Percentiles rank a stretch among this genome's conserved stretches.
These are phyloP conservation scores for Agastache rugosa DNA, from an alignment of 257 asterid species.

Conservation along the genomic window DNA sequence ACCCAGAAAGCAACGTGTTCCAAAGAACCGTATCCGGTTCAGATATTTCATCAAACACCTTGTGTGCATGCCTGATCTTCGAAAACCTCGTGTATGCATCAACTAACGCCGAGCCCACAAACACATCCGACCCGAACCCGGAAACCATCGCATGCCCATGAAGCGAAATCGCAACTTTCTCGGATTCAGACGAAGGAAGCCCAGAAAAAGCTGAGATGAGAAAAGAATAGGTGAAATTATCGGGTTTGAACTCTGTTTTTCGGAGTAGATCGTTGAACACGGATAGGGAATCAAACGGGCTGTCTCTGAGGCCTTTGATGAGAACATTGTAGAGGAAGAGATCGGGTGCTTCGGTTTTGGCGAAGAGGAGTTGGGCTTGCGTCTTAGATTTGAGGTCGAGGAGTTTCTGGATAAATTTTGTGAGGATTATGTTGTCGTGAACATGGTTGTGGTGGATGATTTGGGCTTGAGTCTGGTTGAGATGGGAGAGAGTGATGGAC, in stretches of 20 bases:
- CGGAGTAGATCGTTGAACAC: conserved; percentile 54
- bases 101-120: conserved; percentile 85
- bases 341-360: conserved; percentile 57
- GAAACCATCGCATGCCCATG: conserved; percentile 75
- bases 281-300: conserved; percentile 56
- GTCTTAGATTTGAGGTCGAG: conserved; percentile 59
- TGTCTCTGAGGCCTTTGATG: conserved; percentile 64
- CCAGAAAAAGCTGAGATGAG: conserved; percentile 70
- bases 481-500: conserved; percentile 52
- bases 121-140: conserved; percentile 69
- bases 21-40: conserved; percentile 81
- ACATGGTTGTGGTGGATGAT: conserved; percentile 56
- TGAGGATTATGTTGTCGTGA: conserved; percentile 54
- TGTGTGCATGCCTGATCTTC: conserved; percentile 52
- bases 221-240: conserved; percentile 73
- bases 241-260: conserved; percentile 56
- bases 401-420: conserved; percentile 72
- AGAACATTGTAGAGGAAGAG: conserved; percentile 83
- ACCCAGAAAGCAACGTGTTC: conserved; percentile 83
- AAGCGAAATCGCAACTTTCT: conserved; percentile 63
- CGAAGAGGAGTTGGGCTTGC: conserved; percentile 69
- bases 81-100: conserved; percentile 57
- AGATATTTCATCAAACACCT: conserved; percentile 76
- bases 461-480: conserved; percentile 73
- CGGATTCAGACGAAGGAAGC: conserved; percentile 35